Percentiles rank a stretch among this genome's conserved stretches.
Conservation (phyloP, 805 yeast genomes). For the Suhomyces sp. region DNA sequence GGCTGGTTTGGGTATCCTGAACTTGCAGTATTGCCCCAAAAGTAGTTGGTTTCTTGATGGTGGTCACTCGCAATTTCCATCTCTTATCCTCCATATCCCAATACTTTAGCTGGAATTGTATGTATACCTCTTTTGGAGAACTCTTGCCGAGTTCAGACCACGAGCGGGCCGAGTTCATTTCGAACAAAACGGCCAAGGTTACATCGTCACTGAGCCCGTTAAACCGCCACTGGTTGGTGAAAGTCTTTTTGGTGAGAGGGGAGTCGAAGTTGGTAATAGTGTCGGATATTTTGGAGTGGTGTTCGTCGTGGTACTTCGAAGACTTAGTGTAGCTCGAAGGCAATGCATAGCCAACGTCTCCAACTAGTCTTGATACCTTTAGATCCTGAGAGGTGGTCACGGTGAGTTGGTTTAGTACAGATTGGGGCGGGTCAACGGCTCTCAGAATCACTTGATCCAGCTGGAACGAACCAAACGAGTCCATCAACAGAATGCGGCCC, state of each 20-base stretch:
- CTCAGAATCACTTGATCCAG: conserved; percentile 13
- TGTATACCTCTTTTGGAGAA: conserved; percentile 20
- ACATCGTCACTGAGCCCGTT: conserved; percentile 19
- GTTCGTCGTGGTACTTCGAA: conserved; percentile 16
- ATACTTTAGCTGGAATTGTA: conserved; percentile 33
- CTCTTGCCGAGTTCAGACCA: conserved; percentile 14
- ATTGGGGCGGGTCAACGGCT: neutral
- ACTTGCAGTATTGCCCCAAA: conserved; percentile 14
- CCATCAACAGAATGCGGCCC: conserved; percentile 30
- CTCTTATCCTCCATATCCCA: conserved; percentile 18
- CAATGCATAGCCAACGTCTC: conserved; percentile 27
- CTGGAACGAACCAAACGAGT: conserved; percentile 24
- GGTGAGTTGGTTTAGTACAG: conserved; percentile 17
- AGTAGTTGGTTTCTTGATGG: conserved; percentile 29
- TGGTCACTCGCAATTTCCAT: conserved; percentile 31
- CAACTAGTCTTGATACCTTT: conserved; percentile 31
- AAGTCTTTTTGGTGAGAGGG: conserved; percentile 25
- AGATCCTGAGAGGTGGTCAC: conserved; percentile 30
- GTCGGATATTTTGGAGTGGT: conserved; percentile 34
- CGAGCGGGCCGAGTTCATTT: conserved; percentile 27
- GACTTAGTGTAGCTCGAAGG: conserved; percentile 29
- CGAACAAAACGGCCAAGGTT: conserved; percentile 31
- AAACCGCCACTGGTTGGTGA: conserved; percentile 39
- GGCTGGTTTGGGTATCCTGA: conserved; percentile 12
- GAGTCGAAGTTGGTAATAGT: conserved; percentile 30